Percentiles rank a stretch among this genome's conserved stretches.
Conservation (phyloP, 139 green algal genomes). For the Asterochloris erici region DNA sequence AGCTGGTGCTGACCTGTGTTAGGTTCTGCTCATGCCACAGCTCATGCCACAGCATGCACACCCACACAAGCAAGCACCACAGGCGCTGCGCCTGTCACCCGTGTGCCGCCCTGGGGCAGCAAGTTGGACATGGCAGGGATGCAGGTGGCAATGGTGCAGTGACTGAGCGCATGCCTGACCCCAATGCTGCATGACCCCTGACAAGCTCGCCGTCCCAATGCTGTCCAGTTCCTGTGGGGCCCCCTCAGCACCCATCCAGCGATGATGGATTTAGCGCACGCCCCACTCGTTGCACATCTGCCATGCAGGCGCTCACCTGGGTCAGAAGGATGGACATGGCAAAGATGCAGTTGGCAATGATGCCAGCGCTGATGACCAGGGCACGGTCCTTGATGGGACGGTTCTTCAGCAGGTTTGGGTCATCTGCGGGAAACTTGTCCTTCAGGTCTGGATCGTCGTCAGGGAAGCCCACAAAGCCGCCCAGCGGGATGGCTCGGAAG, state of each 20-base stretch:
- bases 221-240: no score
- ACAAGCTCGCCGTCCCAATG: no score
- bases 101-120: constrained; percentile 64
- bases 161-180: no score
- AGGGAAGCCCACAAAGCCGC: constrained; percentile 96
- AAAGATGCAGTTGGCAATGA: constrained; percentile 92
- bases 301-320: constrained; percentile 51
- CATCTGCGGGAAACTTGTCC: constrained; percentile 49
- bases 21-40: no score
- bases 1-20: no score
- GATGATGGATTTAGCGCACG: no score
- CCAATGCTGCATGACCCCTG: no score
- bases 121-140: constrained; percentile 85
- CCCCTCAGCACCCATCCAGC: no score
- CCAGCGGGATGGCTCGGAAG: constrained; percentile 86
- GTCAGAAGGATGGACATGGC: constrained; percentile 79
- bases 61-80: no score
- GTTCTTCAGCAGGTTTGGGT: constrained; percentile 96
- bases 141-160: constrained; percentile 91
- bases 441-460: constrained; percentile 85
- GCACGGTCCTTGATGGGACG: constrained; percentile 69
- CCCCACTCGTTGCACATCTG: neutral
- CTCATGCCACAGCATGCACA: no score
- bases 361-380: constrained; percentile 87
- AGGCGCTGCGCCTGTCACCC: no score